These are phyloP conservation scores for Hypoxylon fuscum DNA, from an alignment of 495 filamentous ascomycete genomes.

Conservation along the genomic window DNA sequence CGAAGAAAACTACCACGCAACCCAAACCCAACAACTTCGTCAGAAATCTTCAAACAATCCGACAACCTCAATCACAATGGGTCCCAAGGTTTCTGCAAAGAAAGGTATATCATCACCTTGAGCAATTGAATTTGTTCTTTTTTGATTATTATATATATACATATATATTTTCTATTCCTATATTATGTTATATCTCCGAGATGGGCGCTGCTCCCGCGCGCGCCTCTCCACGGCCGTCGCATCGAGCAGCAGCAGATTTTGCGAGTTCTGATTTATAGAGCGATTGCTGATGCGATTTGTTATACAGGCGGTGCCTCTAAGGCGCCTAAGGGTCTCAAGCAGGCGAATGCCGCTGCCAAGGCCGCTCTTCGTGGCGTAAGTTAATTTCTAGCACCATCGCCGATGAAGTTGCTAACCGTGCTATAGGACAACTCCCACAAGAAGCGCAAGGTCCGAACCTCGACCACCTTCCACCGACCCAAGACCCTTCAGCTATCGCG, in stretches of 20 bases:
- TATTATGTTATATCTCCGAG: constrained; percentile 35
- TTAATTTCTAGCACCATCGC: constrained; percentile 30
- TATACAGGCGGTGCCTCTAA: constrained; percentile 70
- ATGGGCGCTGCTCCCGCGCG: constrained; percentile 25
- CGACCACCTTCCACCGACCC: constrained; percentile 91
- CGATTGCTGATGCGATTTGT: constrained; percentile 59
- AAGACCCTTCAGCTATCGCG: constrained; percentile 86
- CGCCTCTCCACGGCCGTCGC: constrained; percentile 50
- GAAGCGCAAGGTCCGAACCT: constrained; percentile 87
- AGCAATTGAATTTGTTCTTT: constrained; percentile 30
- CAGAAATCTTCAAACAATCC: constrained; percentile 3
- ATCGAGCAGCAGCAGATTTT: constrained; percentile 69
- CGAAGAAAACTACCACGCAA: too few species aligned
- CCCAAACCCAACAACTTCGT: constrained; percentile 27
- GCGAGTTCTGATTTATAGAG: constrained; percentile 63
- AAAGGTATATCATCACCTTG: constrained; percentile 67
- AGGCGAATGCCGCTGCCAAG: constrained; percentile 93
- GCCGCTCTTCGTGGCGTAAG: constrained; percentile 89
- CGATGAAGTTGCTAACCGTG: constrained; percentile 18
- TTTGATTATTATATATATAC: too few species aligned
- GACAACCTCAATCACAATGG: constrained; percentile 68
- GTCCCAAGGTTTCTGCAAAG: constrained; percentile 71
- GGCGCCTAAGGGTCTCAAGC: constrained; percentile 70
- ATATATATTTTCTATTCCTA: too few species aligned
- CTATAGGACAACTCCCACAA: constrained; percentile 73